Percentiles rank a stretch among this genome's conserved stretches.
phyloP scores from a whole-genome alignment of 148 eudicot genomes.

The Amaranthus cruentus region DNA sequence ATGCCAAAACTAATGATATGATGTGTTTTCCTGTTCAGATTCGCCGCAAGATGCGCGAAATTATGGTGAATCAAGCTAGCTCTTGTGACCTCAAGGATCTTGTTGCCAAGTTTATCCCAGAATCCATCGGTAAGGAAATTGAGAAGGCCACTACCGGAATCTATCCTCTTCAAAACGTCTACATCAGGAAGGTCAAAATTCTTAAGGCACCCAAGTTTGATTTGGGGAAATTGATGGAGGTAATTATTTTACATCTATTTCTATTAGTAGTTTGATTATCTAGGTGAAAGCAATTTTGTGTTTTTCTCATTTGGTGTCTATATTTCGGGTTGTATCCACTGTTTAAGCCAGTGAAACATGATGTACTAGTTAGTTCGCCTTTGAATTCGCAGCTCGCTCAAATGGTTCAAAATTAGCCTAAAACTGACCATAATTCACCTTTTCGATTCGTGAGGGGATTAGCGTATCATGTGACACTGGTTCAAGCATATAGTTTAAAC shows the following conservation, averaged over 20 bases:
- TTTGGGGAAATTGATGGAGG: conserved; percentile 86
- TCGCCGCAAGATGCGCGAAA: conserved; percentile 85
- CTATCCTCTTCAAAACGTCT: conserved; percentile 80
- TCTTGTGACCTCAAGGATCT: conserved; percentile 79
- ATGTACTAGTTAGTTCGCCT: too few relatives aligned
- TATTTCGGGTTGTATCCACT: too few relatives aligned
- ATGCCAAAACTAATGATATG: too few relatives aligned
- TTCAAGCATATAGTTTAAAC: conserved; percentile 17
- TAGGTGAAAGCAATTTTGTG: too few relatives aligned
- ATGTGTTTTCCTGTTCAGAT: conserved; percentile 32
- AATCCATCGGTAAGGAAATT: conserved; percentile 79
- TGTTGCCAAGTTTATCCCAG: conserved; percentile 78
- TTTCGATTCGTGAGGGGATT: background rate
- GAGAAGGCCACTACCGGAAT: conserved; percentile 81
- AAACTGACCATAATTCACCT: too few relatives aligned
- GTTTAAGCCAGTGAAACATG: too few relatives aligned
- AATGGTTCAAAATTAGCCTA: too few relatives aligned
- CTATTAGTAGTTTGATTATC: too few relatives aligned
- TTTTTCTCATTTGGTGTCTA: too few relatives aligned
- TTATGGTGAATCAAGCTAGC: conserved; percentile 78
- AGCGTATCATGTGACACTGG: conserved; percentile 46
- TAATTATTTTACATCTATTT: background rate
- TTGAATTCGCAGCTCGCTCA: too few relatives aligned
- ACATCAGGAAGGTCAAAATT: conserved; percentile 79
- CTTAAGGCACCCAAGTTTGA: conserved; percentile 86